Evolutionary conservation across 1,139 yeast species (phyloP).

Genomic region (Scheffersomyces parashehatae): DNA sequence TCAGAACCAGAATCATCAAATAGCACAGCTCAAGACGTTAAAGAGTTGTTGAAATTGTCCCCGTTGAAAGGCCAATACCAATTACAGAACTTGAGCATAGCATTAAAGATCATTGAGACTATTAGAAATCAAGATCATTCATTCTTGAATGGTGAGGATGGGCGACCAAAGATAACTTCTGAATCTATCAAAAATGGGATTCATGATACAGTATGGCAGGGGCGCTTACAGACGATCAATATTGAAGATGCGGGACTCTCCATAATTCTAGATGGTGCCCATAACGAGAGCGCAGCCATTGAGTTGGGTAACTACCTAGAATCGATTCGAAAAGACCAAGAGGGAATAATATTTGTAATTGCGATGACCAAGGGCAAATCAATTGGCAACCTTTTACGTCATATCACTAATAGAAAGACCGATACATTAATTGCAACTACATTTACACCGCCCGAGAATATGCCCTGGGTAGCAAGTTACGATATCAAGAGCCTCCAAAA

Average conservation of each 20-base stretch:
- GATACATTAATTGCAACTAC: constrained; percentile 64
- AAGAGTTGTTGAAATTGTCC: constrained; percentile 28
- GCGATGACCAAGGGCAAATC: constrained; percentile 80
- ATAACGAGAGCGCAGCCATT: constrained; percentile 79
- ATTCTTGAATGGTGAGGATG: neutral
- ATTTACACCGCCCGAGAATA: constrained; percentile 73
- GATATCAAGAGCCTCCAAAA: constrained; percentile 36
- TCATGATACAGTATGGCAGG: constrained; percentile 55
- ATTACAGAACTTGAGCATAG: constrained; percentile 64
- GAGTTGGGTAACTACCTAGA: constrained; percentile 51
- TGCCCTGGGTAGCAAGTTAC: constrained; percentile 85
- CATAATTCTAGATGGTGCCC: constrained; percentile 86
- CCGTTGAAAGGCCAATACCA: constrained; percentile 78
- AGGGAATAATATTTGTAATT: constrained; percentile 59
- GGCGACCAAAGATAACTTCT: constrained; percentile 22
- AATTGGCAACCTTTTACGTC: constrained; percentile 49
- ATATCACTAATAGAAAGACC: constrained; percentile 40
- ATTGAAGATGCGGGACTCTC: constrained; percentile 25
- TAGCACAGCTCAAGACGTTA: constrained; percentile 4
- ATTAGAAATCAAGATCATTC: constrained; percentile 13
- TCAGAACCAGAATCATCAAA: neutral
- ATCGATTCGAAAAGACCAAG: constrained; percentile 12
- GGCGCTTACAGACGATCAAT: constrained; percentile 53
- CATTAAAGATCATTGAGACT: constrained; percentile 57
- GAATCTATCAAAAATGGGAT: constrained; percentile 53